Percentiles rank a stretch among this genome's conserved stretches.
Conservation (phyloP, 768 basidiomycete genomes). For the Auriculariales sp. region DNA sequence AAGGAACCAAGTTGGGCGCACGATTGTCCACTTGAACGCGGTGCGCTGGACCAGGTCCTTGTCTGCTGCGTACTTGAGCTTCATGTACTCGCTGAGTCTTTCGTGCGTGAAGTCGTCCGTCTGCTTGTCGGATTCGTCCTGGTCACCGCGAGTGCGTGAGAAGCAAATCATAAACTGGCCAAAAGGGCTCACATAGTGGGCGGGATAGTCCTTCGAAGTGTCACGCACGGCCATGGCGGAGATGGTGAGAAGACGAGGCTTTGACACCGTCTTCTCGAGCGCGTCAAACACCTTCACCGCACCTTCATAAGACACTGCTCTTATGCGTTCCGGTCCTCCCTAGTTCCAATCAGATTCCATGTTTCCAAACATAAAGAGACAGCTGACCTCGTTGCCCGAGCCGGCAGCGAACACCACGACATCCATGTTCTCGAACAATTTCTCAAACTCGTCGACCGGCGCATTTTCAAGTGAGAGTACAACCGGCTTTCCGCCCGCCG, state of each 20-base stretch:
- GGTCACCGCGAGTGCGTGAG: background rate
- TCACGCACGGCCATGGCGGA: slow-evolving; percentile 43
- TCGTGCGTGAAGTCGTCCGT: slow-evolving; percentile 26
- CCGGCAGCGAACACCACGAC: slow-evolving; percentile 28
- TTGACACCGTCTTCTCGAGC: slow-evolving; percentile 34
- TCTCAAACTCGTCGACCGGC: slow-evolving; percentile 28
- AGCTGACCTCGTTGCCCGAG: slow-evolving; percentile 43
- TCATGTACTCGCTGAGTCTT: slow-evolving; percentile 26
- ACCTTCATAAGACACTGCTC: slow-evolving; percentile 43
- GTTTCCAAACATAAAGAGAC: too few relatives aligned
- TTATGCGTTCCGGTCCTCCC: slow-evolving; percentile 19
- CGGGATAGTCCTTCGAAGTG: slow-evolving; percentile 24
- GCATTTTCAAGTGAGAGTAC: slow-evolving; percentile 44
- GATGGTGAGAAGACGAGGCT: slow-evolving; percentile 42
- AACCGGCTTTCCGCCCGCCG: slow-evolving; percentile 27
- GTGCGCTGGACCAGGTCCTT: slow-evolving; percentile 28
- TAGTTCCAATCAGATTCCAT: too few relatives aligned
- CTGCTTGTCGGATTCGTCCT: slow-evolving; percentile 33
- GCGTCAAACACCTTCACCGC: slow-evolving; percentile 60
- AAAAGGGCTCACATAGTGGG: slow-evolving; percentile 32
- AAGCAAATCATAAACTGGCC: background rate
- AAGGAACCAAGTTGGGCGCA: slow-evolving; percentile 44
- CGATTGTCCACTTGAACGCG: slow-evolving; percentile 49
- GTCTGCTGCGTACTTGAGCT: slow-evolving; percentile 30
- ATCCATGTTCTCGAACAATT: slow-evolving; percentile 24